phyloP scores from a whole-genome alignment of 495 filamentous ascomycete genomes.

The Tuber melanosporum region DNA sequence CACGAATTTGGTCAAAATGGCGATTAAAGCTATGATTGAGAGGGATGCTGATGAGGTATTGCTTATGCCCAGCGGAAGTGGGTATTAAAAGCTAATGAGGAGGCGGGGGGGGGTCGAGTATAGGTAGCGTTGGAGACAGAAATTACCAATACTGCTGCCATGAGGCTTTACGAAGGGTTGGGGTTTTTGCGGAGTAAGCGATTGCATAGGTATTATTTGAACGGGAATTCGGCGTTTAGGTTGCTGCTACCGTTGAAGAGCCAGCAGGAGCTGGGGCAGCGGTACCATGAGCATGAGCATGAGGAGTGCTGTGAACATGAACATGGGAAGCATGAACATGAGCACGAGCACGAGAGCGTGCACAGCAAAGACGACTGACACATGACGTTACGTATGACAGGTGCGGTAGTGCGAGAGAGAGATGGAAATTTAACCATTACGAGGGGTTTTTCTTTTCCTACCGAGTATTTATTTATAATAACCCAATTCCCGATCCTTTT shows the following conservation, averaged over 20 bases:
- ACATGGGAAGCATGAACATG: slow-evolving; percentile 24
- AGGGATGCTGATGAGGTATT: slow-evolving; percentile 77
- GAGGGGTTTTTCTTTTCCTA: neutral
- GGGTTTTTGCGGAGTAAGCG: slow-evolving; percentile 91
- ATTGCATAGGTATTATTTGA: slow-evolving; percentile 91
- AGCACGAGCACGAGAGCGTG: neutral
- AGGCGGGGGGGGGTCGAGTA: neutral
- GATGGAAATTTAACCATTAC: neutral
- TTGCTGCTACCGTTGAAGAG: slow-evolving; percentile 76
- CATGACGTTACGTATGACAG: neutral
- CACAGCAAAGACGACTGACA: neutral
- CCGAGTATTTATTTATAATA: slow-evolving; percentile 1
- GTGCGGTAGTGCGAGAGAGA: neutral
- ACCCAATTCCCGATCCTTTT: neutral
- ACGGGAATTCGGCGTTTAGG: slow-evolving; percentile 89
- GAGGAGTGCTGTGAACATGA: slow-evolving; percentile 20
- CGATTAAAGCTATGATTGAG: slow-evolving; percentile 84
- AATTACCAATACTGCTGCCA: slow-evolving; percentile 83
- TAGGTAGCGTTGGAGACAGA: slow-evolving; percentile 93
- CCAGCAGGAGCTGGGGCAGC: slow-evolving; percentile 42
- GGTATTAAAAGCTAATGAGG: neutral
- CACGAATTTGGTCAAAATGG: slow-evolving; percentile 77
- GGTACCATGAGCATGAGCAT: slow-evolving; percentile 10
- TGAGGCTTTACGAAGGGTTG: slow-evolving; percentile 86
- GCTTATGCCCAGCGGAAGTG: neutral